Conservation (phyloP, 305 asterid genomes). For the Fraxinus latifolia region DNA sequence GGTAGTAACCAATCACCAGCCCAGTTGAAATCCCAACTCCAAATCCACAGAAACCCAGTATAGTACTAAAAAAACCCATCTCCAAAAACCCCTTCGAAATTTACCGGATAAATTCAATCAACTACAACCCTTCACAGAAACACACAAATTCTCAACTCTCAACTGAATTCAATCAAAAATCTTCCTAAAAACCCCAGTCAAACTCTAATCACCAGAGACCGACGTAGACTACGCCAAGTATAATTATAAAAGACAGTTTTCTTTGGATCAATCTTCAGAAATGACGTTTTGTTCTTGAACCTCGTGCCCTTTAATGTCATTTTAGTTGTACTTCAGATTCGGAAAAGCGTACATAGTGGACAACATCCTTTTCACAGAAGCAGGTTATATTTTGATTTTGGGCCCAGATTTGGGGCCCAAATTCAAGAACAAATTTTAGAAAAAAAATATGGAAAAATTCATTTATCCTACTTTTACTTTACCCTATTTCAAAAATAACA, state of each 20-base stretch:
- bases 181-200: not conserved
- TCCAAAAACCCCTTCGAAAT: not conserved
- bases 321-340: not conserved
- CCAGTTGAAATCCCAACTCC: constrained; percentile 91
- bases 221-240: not conserved
- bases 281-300: not conserved
- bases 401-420: not conserved
- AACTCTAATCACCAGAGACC: not conserved
- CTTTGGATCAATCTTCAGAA: not conserved
- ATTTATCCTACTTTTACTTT: no score
- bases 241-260: not conserved
- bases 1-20: constrained; percentile 61
- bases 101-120: not conserved
- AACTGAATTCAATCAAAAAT: not conserved
- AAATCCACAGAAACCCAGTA: constrained; percentile 80
- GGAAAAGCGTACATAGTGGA: not conserved
- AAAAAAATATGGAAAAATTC: no score
- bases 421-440: not conserved
- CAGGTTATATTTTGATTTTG: not conserved
- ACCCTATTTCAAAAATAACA: no score
- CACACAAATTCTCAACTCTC: not conserved
- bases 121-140: not conserved
- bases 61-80: constrained; percentile 83
- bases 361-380: constrained; percentile 17
- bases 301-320: not conserved